Evolutionary conservation across 2,329 filamentous ascomycete species (phyloP), one percentile per base, ranked within the genome.

Genomic region (Ophiocordyceps camponoti-saundersi): DNA sequence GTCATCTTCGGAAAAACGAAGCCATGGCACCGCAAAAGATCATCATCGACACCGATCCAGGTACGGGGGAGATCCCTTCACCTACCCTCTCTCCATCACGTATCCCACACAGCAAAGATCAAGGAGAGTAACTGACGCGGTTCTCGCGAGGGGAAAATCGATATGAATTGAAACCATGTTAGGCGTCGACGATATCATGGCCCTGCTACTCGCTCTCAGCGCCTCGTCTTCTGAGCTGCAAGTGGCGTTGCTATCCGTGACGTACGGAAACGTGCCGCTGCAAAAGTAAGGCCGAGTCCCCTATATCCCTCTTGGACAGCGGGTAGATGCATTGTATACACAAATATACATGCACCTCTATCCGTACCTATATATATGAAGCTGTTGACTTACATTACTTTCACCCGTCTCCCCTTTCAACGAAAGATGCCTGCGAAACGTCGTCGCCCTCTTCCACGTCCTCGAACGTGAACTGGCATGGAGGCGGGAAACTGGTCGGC

Each of bases 21-120:
- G n/a, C 16, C 48, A 85, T 85, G 81, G 71, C 77, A 47, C 74
- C 80, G 55, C 79, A 76, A 56, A 80, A 82, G 57, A 81, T 98
- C 55, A 95, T 98, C 57, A 92, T 98, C 57, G 92, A 98, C 60
- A 96, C 90, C 2, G 92, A 96, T 61, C 90, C 90, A 54, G 67
- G 89, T 85, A 70, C 53, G 61, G 53, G 22, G 6, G 39, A 41
- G 6, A 44, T 2, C 6, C 12, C 10, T 26, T 44, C 4, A 44
- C 22, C 11, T 13, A n/a, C 34, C 34, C 15, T n/a, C 32, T n/a
- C 32, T 15, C 6, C 7, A 7, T 6, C 32, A 11, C 32, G 2
- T 15, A 15, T n/a, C 32, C 15, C 15, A 29, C 26, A 29, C 26
- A 29, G 26, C 8, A 29, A 10, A 29, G 7, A 29, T 10, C 2